Conservation (phyloP, 148 eudicot species). For the Nepenthes gracilis region DNA sequence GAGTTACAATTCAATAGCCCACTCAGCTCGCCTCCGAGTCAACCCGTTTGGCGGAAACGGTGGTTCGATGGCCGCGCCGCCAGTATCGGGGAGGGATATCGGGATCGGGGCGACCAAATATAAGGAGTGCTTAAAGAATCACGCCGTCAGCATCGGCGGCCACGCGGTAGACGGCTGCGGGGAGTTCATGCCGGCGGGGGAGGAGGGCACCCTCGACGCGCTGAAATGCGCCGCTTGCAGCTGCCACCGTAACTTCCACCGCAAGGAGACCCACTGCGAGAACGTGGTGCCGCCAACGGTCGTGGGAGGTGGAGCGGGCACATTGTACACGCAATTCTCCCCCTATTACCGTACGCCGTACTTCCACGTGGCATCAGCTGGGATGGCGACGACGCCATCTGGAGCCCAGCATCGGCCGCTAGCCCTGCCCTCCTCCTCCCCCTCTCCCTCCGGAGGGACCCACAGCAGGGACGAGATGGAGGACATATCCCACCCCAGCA, state of each 20-base stretch:
- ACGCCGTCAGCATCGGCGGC: conserved; percentile 52
- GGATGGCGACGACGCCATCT: not conserved
- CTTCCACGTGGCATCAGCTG: conserved; percentile 19
- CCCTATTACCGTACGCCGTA: conserved; percentile 28
- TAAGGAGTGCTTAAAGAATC: conserved; percentile 58
- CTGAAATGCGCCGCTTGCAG: conserved; percentile 59
- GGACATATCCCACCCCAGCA: conserved; percentile 42
- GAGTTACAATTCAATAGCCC: conserved; percentile 15
- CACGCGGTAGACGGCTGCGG: conserved; percentile 70
- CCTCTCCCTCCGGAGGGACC: conserved; percentile 20
- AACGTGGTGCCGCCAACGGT: not conserved
- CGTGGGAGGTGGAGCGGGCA: not conserved
- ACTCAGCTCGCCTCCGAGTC: conserved; percentile 3
- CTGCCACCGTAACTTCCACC: conserved; percentile 82
- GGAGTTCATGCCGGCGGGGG: conserved; percentile 55
- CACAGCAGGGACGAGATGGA: conserved; percentile 35
- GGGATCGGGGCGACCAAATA: conserved; percentile 17
- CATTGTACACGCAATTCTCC: conserved; percentile 22
- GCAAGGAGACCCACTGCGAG: conserved; percentile 23
- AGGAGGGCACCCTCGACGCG: conserved; percentile 54
- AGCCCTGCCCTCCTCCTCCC: conserved; percentile 19
- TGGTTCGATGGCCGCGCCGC: not conserved
- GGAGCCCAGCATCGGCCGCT: conserved; percentile 7
- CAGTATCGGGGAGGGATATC: conserved; percentile 12
- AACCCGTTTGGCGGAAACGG: conserved; percentile 3